phyloP scores from a whole-genome alignment of 768 basidiomycete species.

The Psilocybe sp. region DNA sequence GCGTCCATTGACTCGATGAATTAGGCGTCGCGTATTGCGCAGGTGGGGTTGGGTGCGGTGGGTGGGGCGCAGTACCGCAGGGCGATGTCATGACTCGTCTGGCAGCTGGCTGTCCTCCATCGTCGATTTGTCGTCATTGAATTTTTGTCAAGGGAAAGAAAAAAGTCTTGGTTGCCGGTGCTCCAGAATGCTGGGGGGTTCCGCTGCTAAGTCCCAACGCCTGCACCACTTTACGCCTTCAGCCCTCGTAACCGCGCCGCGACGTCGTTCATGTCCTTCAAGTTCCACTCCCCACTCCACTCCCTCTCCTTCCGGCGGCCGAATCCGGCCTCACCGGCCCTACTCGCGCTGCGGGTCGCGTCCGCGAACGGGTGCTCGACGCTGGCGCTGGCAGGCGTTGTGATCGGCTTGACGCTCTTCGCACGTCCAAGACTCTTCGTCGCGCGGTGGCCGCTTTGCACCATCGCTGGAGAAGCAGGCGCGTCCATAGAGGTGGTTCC shows the following conservation, averaged over 20 bases:
- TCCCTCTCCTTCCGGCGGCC: conserved; percentile 31
- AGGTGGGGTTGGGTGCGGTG: too few species aligned
- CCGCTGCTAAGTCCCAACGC: too few species aligned
- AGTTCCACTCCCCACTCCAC: conserved; percentile 40
- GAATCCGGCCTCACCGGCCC: conserved; percentile 8
- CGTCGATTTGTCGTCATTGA: too few species aligned
- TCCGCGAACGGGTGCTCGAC: neutral
- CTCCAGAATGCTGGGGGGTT: too few species aligned
- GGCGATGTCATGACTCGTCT: too few species aligned
- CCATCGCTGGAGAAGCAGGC: neutral
- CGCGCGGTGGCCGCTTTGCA: neutral
- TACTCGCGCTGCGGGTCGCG: neutral
- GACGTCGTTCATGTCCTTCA: conserved; percentile 33
- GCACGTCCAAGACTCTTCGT: neutral
- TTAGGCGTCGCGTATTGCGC: too few species aligned
- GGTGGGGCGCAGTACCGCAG: too few species aligned
- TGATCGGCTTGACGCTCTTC: neutral
- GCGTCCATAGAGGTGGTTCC: conserved; percentile 3
- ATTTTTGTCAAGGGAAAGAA: too few species aligned
- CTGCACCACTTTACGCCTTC: conserved; percentile 6
- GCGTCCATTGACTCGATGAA: too few species aligned
- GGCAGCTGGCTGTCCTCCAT: too few species aligned
- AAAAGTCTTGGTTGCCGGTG: too few species aligned
- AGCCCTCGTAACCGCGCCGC: conserved; percentile 26
- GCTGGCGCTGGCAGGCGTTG: neutral